Evolutionary conservation across 2,329 filamentous ascomycete species (phyloP), one percentile per base, ranked within the genome.

Genomic region (Penicillium sp.): DNA sequence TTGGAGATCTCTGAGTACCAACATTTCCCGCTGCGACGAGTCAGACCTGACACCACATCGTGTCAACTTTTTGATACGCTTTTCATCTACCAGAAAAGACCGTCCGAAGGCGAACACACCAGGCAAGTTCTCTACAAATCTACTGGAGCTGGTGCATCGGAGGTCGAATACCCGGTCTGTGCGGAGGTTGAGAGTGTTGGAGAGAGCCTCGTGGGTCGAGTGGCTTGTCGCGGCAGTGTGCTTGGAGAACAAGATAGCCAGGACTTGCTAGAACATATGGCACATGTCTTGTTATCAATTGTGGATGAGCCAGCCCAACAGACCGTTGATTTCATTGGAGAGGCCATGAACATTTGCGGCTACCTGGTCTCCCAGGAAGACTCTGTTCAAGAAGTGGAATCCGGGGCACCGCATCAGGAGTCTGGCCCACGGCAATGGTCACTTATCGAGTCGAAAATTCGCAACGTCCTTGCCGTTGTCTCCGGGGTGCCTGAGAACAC

Each of bases 91-190:
- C 87, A 90, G 68, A 85, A 83, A 60, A 72, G 77, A 24, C 75
- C 77, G 2, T 70, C 82, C 68, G 61, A 63, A 57, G 5, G 14
- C 6, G 54, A 61, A 0, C 53, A 27, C n/a, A 26, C 62, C 1
- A 47, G 54, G 0, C 43, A 67, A 1, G 51, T 64, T 0, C 69
- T 93, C 3, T 86, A 90, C 63, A 80, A 78, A 37, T 91, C 90
- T 2, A 72, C 90, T 1, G 79, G 81, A 16, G 85, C 11, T 37
- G 50, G 88, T 0, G 75, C 77, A 3, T 87, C 90, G 0, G 83
- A 87, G 22, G 86, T 93, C 1, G 91, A 96, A 61, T 96, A 93
- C 70, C 88, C 90, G 0, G 75, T 96, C 3, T 95, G 90, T 65
- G 83, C 91, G 2, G 93, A 97, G 74, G 86, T 95, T 70, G 91